Base-by-base conservation (phyloP, 2,329 filamentous ascomycete genomes). In the Dactylellina parvicollis region DNA sequence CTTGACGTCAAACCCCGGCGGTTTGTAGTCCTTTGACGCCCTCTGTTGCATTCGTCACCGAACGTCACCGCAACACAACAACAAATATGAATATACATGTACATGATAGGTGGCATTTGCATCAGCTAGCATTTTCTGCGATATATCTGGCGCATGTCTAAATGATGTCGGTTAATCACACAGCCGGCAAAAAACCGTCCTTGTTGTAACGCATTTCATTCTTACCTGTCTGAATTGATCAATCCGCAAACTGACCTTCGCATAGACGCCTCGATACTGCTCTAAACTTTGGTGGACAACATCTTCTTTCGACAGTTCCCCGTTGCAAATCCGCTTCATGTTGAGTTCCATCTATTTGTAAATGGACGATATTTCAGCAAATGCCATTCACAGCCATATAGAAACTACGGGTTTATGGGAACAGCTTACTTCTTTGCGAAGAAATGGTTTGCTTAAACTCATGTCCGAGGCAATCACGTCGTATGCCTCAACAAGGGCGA, bases 301-400 rank as follows among this genome's bases (percentile, higher is more conserved):
- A 18, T 87, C 86, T 60, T 86, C 85, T 78, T 88, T 89, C 32
- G 89, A 91, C 75, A 88, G 90, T 56, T 87, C 88, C 24, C 95
- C 95, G 71, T 94, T 92, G 81, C 95, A 98, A 66, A 99, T 97
- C 67, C 91, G 92, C 80, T 93, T 95, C 94, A 99, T 97, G 80
- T 92, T 92, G 74, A 92, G 83, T 81, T 99, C 95, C 92, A 97
- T 97, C 84, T 74, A 14, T 26, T 46, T 18, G n/a, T 46, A 26
- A 22, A 30, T 3, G 28, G 22, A 3, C 12, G 5, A 9, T 12
- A 28, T 14, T 3, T 40, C 14, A 52, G 38, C 16, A 34, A 32
- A 24, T 12, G 3, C 55, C 8, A 12, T 7, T 18, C 22, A 12
- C n/a, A 34, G 32, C 9, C 18, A 10, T 1, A 22, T 16, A 1